Evolutionary conservation across 2,329 filamentous ascomycete species (phyloP).

Genomic region (Fonsecaea pugnacius): DNA sequence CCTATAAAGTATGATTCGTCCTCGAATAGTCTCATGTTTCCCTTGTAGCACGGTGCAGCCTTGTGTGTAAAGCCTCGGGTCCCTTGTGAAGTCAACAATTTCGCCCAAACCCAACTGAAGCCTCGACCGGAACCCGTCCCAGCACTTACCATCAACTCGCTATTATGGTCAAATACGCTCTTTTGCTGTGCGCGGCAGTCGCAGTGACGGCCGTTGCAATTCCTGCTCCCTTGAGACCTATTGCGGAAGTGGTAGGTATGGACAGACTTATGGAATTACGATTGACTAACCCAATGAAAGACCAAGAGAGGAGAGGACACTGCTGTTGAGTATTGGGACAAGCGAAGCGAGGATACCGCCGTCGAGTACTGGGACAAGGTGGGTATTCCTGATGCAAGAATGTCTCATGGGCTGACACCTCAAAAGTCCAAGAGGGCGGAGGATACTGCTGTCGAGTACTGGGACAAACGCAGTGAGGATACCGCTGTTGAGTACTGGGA

Average conservation of each 20-base stretch:
- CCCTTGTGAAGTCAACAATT: too few relatives aligned
- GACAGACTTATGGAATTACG: too few relatives aligned
- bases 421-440: background rate
- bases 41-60: too few relatives aligned
- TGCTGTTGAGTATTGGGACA: constrained; percentile 1
- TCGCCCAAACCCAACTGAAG: too few relatives aligned
- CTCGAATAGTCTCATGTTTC: too few relatives aligned
- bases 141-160: background rate
- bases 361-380: background rate
- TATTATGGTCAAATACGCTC: constrained; percentile 11
- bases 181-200: constrained; percentile 3
- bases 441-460: constrained; percentile 9
- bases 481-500: constrained; percentile 9
- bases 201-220: constrained; percentile 1
- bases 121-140: too few relatives aligned
- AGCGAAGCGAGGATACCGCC: constrained; percentile 1
- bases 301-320: background rate
- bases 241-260: background rate
- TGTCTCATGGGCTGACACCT: background rate
- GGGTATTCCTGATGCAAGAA: too few relatives aligned
- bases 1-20: too few relatives aligned
- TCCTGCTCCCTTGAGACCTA: background rate
- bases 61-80: too few relatives aligned
- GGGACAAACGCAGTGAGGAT: background rate
- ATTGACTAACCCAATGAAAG: too few relatives aligned